Evolutionary conservation across 2,329 filamentous ascomycete species (phyloP), one percentile per base, ranked within the genome.

Genomic region (Lecanoromycetidae sp.): DNA sequence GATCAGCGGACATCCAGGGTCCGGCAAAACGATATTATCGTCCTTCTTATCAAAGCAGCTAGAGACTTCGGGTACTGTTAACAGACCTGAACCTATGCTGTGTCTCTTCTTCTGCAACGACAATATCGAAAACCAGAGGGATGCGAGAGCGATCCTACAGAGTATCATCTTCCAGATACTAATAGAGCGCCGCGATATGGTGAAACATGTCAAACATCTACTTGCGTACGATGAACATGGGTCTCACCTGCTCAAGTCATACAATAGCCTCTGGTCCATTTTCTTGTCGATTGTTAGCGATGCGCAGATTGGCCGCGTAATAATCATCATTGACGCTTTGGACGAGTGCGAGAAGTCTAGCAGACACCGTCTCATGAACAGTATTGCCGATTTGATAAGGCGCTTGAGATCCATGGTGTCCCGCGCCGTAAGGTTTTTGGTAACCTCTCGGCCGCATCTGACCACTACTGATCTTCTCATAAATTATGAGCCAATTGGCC

Each of bases 191-290:
- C n/a, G 39, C 39, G 30, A 44, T 37, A 4, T 52, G 49, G 36
- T 56, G 55, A 19, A 44, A 53, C 22, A 51, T 38, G 5, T 20
- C 46, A 62, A 67, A 46, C 55, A 65, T 8, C 29, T 66, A n/a
- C 37, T 57, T 29, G 57, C 51, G 12, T 61, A 61, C 49, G 64
- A 67, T 55, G 63, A 66, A 51, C 66, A 64, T 40, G 10, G 30
- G 36, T 30, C 52, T 15, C 37, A n/a, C 8, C 45, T 42, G 15
- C 35, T 50, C 10, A 48, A 54, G 32, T 45, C 45, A 7, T 53
- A 46, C 33, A 49, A 47, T 39, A 4, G 52, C 54, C 37, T 60
- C 6, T 54, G 57, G 55, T 25, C 48, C 5, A 51, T 58, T 20
- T 57, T 61, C 8, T 38, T 8, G 2, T 51, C 46, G 8, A 42